phyloP scores from a whole-genome alignment of 2,329 filamentous ascomycete genomes.

The Acrodontium crateriforme region DNA sequence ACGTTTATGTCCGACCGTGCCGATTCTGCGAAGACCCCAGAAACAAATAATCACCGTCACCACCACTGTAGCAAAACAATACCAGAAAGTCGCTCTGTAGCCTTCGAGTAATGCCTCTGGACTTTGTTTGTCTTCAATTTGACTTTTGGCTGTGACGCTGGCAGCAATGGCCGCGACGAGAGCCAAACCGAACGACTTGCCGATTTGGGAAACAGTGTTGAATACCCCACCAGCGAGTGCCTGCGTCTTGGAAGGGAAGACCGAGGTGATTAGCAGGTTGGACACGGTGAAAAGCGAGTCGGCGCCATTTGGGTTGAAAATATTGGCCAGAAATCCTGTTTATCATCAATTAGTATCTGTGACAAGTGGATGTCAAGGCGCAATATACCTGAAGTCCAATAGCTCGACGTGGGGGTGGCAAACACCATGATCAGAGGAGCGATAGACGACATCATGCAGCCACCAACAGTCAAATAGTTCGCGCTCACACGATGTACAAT shows the following conservation, averaged over 20 bases:
- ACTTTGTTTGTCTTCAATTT: conserved; percentile 13
- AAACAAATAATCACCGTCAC: conserved; percentile 18
- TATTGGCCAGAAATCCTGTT: conserved; percentile 4
- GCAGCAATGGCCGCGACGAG: conserved; percentile 25
- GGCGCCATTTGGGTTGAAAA: no score
- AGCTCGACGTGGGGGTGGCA: conserved; percentile 32
- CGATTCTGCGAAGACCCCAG: conserved; percentile 28
- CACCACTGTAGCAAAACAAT: conserved; percentile 21
- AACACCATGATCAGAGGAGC: conserved; percentile 36
- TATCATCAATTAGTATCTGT: no score
- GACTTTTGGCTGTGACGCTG: conserved; percentile 10
- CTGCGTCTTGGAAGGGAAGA: conserved; percentile 28
- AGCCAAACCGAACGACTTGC: conserved; percentile 28
- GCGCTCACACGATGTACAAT: conserved; percentile 11
- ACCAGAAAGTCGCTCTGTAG: conserved; percentile 29
- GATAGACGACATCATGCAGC: conserved; percentile 10
- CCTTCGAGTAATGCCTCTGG: conserved; percentile 22
- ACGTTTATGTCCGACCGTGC: conserved; percentile 27
- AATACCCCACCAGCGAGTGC: conserved; percentile 33
- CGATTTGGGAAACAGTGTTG: conserved; percentile 31
- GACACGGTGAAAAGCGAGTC: conserved; percentile 28
- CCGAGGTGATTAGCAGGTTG: conserved; percentile 29
- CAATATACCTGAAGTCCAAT: conserved; percentile 24
- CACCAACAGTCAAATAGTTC: conserved; percentile 6
- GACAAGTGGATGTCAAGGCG: neutral